A percentile compares a stretch with the other conserved stretches of the same genome.
Evolutionary conservation across 2,329 filamentous ascomycete species (phyloP).

Genomic region (Pezicula carpinea): DNA sequence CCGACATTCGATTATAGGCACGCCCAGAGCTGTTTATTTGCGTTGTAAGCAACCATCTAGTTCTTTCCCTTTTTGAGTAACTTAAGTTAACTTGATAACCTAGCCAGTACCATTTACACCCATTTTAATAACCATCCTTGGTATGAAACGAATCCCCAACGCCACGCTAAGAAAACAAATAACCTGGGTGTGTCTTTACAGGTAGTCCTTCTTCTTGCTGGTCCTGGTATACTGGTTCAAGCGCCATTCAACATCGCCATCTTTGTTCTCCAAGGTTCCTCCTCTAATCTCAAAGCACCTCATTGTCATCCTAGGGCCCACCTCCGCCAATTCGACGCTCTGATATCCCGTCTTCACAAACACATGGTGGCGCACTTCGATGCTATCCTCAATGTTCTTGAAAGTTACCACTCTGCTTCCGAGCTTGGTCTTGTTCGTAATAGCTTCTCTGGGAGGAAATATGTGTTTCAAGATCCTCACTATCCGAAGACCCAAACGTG

Average conservation of each 20-base stretch:
- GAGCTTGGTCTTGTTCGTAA: conserved; percentile 67
- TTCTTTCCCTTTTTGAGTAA: background rate
- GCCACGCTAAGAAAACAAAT: conserved; percentile 27
- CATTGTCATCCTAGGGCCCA: conserved; percentile 97
- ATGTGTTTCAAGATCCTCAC: conserved; percentile 90
- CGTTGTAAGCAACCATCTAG: background rate
- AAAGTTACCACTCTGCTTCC: conserved; percentile 90
- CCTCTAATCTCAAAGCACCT: conserved; percentile 86
- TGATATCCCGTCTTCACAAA: conserved; percentile 92
- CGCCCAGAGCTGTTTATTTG: too few species aligned
- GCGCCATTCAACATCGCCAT: conserved; percentile 95
- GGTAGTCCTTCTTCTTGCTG: conserved; percentile 90
- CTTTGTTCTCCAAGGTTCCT: conserved; percentile 89
- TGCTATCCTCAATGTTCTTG: conserved; percentile 88
- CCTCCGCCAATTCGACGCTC: conserved; percentile 82
- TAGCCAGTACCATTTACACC: background rate
- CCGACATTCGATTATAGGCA: conserved; percentile 1
- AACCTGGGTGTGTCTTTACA: conserved; percentile 45
- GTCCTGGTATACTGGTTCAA: conserved; percentile 94
- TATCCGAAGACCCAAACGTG: conserved; percentile 72
- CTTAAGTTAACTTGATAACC: too few species aligned
- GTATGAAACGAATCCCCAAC: conserved; percentile 23
- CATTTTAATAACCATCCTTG: conserved; percentile 4
- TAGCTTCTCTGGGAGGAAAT: conserved; percentile 81
- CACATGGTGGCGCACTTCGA: conserved; percentile 89